Base-by-base conservation (phyloP, 1,284 basidiomycete species). In the Moniliella sp. region DNA sequence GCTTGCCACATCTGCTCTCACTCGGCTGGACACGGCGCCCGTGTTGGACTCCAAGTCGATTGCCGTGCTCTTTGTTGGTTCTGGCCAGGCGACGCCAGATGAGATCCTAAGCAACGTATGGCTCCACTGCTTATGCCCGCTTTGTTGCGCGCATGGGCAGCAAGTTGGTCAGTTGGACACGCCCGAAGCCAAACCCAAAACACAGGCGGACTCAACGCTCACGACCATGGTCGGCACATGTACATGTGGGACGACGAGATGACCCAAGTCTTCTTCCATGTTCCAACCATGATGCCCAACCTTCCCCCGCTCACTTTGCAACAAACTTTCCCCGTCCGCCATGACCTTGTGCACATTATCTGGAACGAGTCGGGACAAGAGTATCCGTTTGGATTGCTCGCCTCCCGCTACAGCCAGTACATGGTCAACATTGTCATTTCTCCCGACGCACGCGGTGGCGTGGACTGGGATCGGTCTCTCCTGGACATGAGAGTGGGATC, bases 191-290 rank as follows among this genome's bases (percentile, higher is more conserved):
- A n/a, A n/a, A n/a, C n/a, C n/a, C n/a, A n/a, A n/a, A n/a, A n/a
- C n/a, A n/a, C n/a, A n/a, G n/a, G n/a, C n/a, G n/a, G n/a, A n/a
- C n/a, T n/a, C n/a, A n/a, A n/a, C n/a, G n/a, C 76, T 47, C 84
- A 13, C 7, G 82, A 94, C 30, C 57, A 59, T 31, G 57, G 57
- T 25, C 55, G 54, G 40, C 53, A 56, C 25, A 55, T 55, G 9
- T 97, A 97, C 53, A 84, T 86, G 0, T 97, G 88, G 86, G 88
- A 83, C 76, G 84, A 99, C 61, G 84, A 93, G 52, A 86, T 93
- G 27, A 76, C 78, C 11, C 91, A 97, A 57, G 74, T 93, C 38
- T 69, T 93, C 33, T 99, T 82, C 61, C 91, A 97, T 62, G 78
- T 83, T 1, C 79, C 88, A 2, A 97, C 91, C 1, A 74, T 99